Conservation (phyloP, 495 filamentous ascomycete genomes). For the Aspergillus ostianus region DNA sequence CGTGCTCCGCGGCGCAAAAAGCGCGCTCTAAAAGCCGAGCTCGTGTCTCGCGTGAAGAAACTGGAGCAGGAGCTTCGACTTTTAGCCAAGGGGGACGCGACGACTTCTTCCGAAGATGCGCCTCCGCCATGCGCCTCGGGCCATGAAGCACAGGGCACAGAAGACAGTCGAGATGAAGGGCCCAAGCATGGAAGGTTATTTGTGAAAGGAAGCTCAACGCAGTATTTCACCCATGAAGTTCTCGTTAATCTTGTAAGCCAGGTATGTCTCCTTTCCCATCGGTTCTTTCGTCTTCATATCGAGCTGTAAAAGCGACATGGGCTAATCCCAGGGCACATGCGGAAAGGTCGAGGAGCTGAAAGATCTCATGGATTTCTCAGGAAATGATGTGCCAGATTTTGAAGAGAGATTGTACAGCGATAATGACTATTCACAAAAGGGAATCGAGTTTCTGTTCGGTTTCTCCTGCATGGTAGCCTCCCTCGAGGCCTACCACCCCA, state of each 20-base stretch:
- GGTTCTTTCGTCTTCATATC: neutral
- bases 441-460: constrained; percentile 50
- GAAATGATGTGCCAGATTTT: neutral
- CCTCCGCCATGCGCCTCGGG: neutral
- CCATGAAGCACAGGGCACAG: neutral
- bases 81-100: neutral
- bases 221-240: constrained; percentile 51
- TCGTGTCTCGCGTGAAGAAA: constrained; percentile 63
- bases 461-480: constrained; percentile 47
- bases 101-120: neutral
- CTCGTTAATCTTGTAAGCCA: constrained; percentile 1
- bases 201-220: constrained; percentile 29
- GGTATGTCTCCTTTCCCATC: neutral
- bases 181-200: constrained; percentile 58
- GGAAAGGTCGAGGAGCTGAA: neutral
- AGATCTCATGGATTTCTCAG: neutral
- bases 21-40: constrained; percentile 55
- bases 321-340: neutral
- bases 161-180: constrained; percentile 20
- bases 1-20: constrained; percentile 65
- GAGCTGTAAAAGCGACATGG: neutral
- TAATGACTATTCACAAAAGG: neutral
- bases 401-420: neutral
- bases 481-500: constrained; percentile 35
- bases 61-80: constrained; percentile 65